Base-by-base conservation (phyloP, 352 stramenopile genomes). In the Phytophthora sp. region DNA sequence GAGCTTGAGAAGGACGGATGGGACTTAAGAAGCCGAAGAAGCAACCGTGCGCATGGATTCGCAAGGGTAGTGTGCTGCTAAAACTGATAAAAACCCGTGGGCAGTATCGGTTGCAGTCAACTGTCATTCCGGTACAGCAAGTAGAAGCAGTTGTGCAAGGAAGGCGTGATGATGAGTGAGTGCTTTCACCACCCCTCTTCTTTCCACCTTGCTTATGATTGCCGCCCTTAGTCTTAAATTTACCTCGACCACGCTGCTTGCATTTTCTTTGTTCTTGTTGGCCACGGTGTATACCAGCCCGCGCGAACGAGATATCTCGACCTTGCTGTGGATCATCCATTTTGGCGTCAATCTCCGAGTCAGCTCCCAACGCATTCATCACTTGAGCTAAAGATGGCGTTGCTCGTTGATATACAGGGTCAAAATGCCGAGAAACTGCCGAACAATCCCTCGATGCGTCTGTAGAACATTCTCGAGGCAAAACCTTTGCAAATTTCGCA, bases 311-410 rank as follows among this genome's bases (percentile, higher is more conserved):
- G 23, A 56, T 49, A 33, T 42, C 29, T 12, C 0, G 44, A 11
- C 42, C 54, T 45, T 44, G 39, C 2, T 16, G 54, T 1, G 42
- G 21, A 11, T 55, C 55, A 13, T 63, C 55, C 11, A 7, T 41
- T 20, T 18, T 39, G 0, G 36, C 36, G 8, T 60, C 39, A 20
- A 66, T 24, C 3, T 66, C 49, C 0, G 38, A 60, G n/a, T n/a
- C n/a, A n/a, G n/a, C n/a, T n/a, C n/a, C n/a, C 21, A 60, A 31
- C 16, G 58, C 49, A 31, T 61, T 66, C 58, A 61, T 66, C 39
- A 66, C 58, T 56, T 59, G 47, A 41, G 29, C 49, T 0, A 31
- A 60, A 6, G 58, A 56, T 23, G 36, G 45, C 5, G 57, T 44
- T 6, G 36, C 13, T 24, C 11, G 30, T 38, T 62, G 27, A 46